phyloP scores from a whole-genome alignment of 2,329 filamentous ascomycete genomes.

The Diaporthe citriasiana region DNA sequence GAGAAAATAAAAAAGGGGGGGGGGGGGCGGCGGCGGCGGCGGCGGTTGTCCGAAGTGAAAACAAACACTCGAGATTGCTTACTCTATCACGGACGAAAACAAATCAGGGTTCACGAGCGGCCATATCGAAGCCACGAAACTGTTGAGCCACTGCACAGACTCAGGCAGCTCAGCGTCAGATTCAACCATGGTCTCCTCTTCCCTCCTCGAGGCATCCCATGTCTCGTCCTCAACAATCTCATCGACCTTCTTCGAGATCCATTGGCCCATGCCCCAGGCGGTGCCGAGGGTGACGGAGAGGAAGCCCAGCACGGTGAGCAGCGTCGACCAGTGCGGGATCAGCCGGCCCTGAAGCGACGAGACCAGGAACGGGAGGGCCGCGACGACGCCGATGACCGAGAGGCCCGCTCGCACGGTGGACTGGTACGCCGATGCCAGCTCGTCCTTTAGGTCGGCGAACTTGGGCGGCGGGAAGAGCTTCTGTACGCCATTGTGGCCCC shows the following conservation, averaged over 20 bases:
- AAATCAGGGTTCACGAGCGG: slow-evolving; percentile 82
- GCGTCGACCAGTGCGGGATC: slow-evolving; percentile 43
- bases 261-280: slow-evolving; percentile 64
- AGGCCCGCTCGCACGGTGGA: slow-evolving; percentile 55
- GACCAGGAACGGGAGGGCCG: slow-evolving; percentile 44
- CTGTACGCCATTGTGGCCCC: slow-evolving; percentile 58
- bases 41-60: not conserved
- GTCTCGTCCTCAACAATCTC: slow-evolving; percentile 77
- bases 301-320: slow-evolving; percentile 49
- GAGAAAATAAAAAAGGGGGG: too few species aligned
- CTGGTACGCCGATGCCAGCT: slow-evolving; percentile 51
- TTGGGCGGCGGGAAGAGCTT: slow-evolving; percentile 64
- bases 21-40: too few species aligned
- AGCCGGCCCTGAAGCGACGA: slow-evolving; percentile 34
- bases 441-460: slow-evolving; percentile 57
- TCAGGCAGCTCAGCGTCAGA: slow-evolving; percentile 68
- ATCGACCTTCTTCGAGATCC: slow-evolving; percentile 72
- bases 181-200: slow-evolving; percentile 61
- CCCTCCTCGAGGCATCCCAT: slow-evolving; percentile 74
- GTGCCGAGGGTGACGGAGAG: slow-evolving; percentile 51
- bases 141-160: slow-evolving; percentile 80
- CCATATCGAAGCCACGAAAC: slow-evolving; percentile 77
- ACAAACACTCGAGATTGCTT: not conserved
- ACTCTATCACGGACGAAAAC: slow-evolving; percentile 75
- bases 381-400: slow-evolving; percentile 51